Percentiles rank a stretch among this genome's conserved stretches.
phyloP scores from a whole-genome alignment of 495 filamentous ascomycete genomes.

The Penicillium parvum region DNA sequence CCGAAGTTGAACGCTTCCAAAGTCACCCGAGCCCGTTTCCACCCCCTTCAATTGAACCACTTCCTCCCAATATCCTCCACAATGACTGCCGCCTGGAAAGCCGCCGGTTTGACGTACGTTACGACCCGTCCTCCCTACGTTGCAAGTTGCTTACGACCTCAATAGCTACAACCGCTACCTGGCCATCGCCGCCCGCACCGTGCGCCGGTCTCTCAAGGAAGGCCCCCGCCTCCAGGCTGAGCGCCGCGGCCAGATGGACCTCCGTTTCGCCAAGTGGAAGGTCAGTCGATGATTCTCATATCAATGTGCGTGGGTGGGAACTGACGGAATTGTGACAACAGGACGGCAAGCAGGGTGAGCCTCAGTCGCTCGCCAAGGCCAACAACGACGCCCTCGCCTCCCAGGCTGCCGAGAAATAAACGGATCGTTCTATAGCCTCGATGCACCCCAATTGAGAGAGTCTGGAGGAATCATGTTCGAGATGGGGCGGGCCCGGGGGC shows the following conservation, averaged over 20 bases:
- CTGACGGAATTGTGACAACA: constrained; percentile 40
- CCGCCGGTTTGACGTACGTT: constrained; percentile 89
- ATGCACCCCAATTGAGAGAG: background rate
- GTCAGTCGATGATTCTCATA: constrained; percentile 43
- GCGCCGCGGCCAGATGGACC: constrained; percentile 82
- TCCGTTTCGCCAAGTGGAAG: constrained; percentile 95
- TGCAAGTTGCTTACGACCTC: constrained; percentile 29
- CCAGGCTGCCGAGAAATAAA: constrained; percentile 43
- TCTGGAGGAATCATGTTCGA: constrained; percentile 15
- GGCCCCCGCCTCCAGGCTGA: constrained; percentile 79
- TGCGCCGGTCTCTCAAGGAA: constrained; percentile 90
- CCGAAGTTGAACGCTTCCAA: constrained; percentile 41
- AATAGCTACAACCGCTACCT: constrained; percentile 53
- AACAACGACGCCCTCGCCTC: constrained; percentile 58
- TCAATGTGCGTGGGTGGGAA: constrained; percentile 1
- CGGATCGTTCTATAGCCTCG: constrained; percentile 1
- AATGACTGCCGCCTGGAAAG: constrained; percentile 99
- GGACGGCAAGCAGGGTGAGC: constrained; percentile 95
- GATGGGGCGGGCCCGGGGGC: constrained; percentile 16
- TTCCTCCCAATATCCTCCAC: constrained; percentile 47
- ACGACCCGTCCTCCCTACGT: background rate
- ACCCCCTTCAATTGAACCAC: constrained; percentile 29
- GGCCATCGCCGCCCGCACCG: constrained; percentile 50
- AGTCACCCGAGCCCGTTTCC: constrained; percentile 29
- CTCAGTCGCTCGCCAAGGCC: constrained; percentile 66